Evolutionary conservation across 2,329 filamentous ascomycete species (phyloP), one percentile per base, ranked within the genome.

Genomic region (Cordyceps tenuipes): DNA sequence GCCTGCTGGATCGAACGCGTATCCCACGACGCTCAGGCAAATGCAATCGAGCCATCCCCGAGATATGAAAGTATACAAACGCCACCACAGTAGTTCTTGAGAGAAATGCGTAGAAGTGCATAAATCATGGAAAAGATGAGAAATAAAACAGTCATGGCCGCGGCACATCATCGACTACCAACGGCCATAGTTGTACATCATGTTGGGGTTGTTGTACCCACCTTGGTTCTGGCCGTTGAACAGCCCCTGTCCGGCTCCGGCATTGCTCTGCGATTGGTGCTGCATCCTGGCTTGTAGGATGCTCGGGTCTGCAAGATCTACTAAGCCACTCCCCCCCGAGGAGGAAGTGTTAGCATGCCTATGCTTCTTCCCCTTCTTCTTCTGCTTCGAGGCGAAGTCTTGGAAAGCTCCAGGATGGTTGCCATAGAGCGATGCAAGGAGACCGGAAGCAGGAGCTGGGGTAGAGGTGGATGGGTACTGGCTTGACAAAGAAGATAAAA

Each of bases 291-390:
- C 91, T 82, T 96, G 92, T 83, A 97, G 87, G 84, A 97, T 97
- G 84, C 91, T 96, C 84, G 93, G 93, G 91, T 97, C 92, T 83
- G 90, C 91, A 92, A 96, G 91, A 95, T 97, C 92, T 82, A 95
- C 92, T 93, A 97, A 86, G 82, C 90, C 92, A 90, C 91, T 90
- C 86, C 91, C 92, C 82, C 89, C 89, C 86, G 91, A 96, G 87
- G 93, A 97, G 90, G 92, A 96, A 93, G 93, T 97, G 91, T 97
- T 96, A 94, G 91, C 93, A 88, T 97, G 92, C 87, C 92, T 95
- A 84, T 97, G 93, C 91, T 97, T 97, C 87, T 96, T 97, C 82
- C 91, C 91, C 91, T 96, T 96, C 86, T 96, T 97, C 88, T 96
- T 96, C 85, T 95, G 91, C 87, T 96, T 95, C 80, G 90, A 88